A percentile compares a stretch with the other conserved stretches of the same genome.
Evolutionary conservation across 495 filamentous ascomycete species (phyloP).

Genomic region (Mycothermus thermophilus): DNA sequence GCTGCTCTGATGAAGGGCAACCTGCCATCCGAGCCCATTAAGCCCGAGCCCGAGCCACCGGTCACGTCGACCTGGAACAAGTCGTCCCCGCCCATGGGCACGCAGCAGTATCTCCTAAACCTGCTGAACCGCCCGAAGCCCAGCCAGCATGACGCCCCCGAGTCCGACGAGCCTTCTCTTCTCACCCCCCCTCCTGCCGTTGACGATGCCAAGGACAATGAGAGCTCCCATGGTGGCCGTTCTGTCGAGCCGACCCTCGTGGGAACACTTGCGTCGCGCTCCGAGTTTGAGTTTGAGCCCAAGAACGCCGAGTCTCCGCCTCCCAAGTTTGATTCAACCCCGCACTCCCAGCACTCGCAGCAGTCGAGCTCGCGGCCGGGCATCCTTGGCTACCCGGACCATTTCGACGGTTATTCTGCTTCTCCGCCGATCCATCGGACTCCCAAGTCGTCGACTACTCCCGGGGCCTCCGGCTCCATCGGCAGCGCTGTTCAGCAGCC

Average conservation of each 20-base stretch:
- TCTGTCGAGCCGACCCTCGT: constrained; percentile 18
- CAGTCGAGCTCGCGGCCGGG: constrained; percentile 14
- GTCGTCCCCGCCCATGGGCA: constrained; percentile 29
- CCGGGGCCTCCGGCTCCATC: constrained; percentile 16
- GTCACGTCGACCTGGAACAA: constrained; percentile 23
- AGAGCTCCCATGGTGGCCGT: constrained; percentile 8
- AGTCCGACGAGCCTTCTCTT: constrained; percentile 26
- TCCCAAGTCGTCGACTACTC: constrained; percentile 29
- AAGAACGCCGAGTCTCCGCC: constrained; percentile 22
- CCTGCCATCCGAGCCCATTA: constrained; percentile 25
- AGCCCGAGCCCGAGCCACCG: constrained; percentile 20
- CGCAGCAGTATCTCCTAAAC: constrained; percentile 39
- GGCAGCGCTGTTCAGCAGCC: constrained; percentile 16
- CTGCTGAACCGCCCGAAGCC: constrained; percentile 41
- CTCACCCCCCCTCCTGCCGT: constrained; percentile 26
- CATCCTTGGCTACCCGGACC: constrained; percentile 15
- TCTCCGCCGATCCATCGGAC: constrained; percentile 24
- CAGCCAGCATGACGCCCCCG: constrained; percentile 32
- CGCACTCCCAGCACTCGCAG: constrained; percentile 27
- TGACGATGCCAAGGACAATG: constrained; percentile 12
- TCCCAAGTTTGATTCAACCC: constrained; percentile 25
- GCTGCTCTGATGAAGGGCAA: constrained; percentile 40
- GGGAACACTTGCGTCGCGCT: constrained; percentile 15
- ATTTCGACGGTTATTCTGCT: constrained; percentile 20
- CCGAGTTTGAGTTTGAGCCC: constrained; percentile 25